phyloP scores from a whole-genome alignment of 495 filamentous ascomycete species.

The Xylaria palmicola region DNA sequence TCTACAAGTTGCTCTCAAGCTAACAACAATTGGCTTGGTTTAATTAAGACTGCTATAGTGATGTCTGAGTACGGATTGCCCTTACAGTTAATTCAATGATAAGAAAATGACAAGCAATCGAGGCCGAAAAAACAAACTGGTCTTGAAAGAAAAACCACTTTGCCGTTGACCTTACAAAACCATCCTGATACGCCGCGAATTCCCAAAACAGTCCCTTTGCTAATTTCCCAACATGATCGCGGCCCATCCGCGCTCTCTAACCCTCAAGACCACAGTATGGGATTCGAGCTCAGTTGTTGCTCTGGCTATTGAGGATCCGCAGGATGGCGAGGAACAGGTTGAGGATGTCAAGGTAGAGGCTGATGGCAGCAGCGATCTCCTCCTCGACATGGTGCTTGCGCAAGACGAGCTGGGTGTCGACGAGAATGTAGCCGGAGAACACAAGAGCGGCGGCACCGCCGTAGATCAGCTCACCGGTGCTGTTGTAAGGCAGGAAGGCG shows the following conservation, averaged over 20 bases:
- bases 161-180: background rate
- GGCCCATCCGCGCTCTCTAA: background rate
- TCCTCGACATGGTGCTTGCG: conserved; percentile 96
- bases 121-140: background rate
- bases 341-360: conserved; percentile 92
- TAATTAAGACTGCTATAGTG: background rate
- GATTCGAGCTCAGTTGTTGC: conserved; percentile 64
- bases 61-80: background rate
- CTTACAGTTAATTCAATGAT: background rate
- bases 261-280: background rate
- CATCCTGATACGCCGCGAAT: background rate
- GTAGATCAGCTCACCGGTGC: conserved; percentile 78
- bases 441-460: conserved; percentile 77
- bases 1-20: background rate
- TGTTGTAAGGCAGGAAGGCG: conserved; percentile 77
- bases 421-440: conserved; percentile 90
- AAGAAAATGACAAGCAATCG: background rate
- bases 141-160: background rate
- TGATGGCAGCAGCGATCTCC: conserved; percentile 95
- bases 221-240: background rate
- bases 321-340: conserved; percentile 95
- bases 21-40: background rate
- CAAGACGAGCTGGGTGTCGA: conserved; percentile 95
- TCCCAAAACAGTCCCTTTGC: background rate
- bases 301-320: conserved; percentile 83